Evolutionary conservation across 352 stramenopile species (phyloP).

Genomic region (Blastocystis sp.): DNA sequence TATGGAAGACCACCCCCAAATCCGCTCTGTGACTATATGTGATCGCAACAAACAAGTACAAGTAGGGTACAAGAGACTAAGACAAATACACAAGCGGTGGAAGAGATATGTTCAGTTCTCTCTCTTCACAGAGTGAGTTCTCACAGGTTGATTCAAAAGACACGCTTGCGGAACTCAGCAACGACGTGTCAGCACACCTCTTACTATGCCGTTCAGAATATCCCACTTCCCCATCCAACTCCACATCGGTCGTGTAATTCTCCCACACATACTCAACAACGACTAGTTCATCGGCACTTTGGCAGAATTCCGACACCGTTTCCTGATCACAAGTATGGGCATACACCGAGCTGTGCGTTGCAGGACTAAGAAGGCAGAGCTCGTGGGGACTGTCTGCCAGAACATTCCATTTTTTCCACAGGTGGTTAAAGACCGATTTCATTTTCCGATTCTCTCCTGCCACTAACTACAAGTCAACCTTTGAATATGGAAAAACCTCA

Average conservation of each 20-base stretch:
- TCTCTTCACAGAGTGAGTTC: no score
- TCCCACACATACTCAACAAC: constrained; percentile 16
- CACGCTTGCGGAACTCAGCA: no score
- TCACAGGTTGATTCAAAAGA: no score
- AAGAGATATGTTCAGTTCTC: no score
- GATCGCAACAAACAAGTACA: no score
- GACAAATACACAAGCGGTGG: no score
- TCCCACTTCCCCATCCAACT: not conserved
- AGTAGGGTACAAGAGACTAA: no score
- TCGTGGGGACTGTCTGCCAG: not conserved
- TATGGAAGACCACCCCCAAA: not conserved
- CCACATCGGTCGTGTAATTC: not conserved
- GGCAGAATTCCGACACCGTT: not conserved
- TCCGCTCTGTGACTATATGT: no score
- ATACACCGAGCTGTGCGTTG: not conserved
- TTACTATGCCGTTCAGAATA: not conserved
- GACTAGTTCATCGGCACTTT: not conserved
- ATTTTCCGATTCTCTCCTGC: not conserved
- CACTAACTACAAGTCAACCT: not conserved
- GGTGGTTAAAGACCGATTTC: not conserved
- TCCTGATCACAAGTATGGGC: not conserved
- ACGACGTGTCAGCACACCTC: not conserved
- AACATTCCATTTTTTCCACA: not conserved
- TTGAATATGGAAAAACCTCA: not conserved
- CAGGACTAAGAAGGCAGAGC: not conserved